Base-by-base conservation (phyloP, 2,329 filamentous ascomycete species). In the Penicillium sp. region DNA sequence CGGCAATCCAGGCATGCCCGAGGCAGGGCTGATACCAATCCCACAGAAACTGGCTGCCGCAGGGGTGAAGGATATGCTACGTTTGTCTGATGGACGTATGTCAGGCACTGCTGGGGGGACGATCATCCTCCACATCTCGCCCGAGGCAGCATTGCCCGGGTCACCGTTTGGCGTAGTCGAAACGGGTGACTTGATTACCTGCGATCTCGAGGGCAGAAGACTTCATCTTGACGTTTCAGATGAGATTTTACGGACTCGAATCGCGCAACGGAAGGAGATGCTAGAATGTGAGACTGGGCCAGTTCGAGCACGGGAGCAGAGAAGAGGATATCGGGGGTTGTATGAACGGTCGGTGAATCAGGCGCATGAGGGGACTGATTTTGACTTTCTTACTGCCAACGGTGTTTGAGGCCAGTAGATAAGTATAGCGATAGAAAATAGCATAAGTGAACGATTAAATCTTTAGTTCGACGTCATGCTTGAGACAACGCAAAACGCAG, bases 101-200 rank as follows among this genome's bases (percentile, higher is more conserved):
- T 81, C 77, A 34, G 83, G 83, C 0, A 85, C 83, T 3, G 83
- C 83, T 2, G 83, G 83, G 0, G 83, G 83, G 3, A 84, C 82
- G 0, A 82, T 85, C 20, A 74, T 83, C 2, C 70, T 85, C 22
- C 83, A 85, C 63, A 77, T 85, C 34, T 82, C 79, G 3, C 83
- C 83, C 0, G 83, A 86, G 65, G 76, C 80, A 5, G 81, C 76
- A 1, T 63, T 83, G 11, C 74, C 78, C 0, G 78, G 78, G 20
- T 81, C 79, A 0, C 76, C 79, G 8, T 80, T 83, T 62, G 82
- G 82, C 0, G 69, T 83, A 3, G 75, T 84, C 0, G 66, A 75
- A 62, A 78, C 79, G 35, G 82, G 82, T 0, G 83, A 84, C 66
- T 53, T 76, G 25, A 80, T 84, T 42, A 72, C 71, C 5, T 80